Conservation (phyloP, 164 flowering plant species). For the Chloranthus sessilifolius region DNA sequence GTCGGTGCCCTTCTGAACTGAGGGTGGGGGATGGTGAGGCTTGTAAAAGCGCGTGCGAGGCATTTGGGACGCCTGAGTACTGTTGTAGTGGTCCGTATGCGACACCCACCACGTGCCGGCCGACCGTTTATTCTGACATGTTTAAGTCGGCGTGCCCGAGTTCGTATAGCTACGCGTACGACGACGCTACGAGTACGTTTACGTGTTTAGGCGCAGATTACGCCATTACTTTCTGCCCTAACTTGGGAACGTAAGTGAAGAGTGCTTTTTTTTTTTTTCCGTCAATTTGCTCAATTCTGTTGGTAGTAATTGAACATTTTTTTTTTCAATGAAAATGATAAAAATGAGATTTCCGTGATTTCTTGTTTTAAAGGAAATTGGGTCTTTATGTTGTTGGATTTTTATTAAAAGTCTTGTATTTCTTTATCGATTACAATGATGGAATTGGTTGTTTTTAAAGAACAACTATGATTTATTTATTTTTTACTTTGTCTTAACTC, state of each 20-base stretch:
- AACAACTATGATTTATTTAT: too few species aligned
- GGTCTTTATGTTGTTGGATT: background rate
- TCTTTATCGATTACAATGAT: background rate
- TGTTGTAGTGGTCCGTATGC: conserved; percentile 63
- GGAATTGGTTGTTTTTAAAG: too few species aligned
- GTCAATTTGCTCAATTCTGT: background rate
- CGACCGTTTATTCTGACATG: conserved; percentile 51
- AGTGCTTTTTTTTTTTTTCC: background rate
- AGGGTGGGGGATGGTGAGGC: conserved; percentile 34
- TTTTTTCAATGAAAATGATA: too few species aligned
- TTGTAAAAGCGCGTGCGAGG: conserved; percentile 74
- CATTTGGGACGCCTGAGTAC: conserved; percentile 52
- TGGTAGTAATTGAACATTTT: too few species aligned
- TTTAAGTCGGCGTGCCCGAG: conserved; percentile 60
- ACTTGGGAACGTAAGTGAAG: conserved; percentile 24
- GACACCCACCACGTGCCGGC: conserved; percentile 46
- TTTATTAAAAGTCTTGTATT: background rate
- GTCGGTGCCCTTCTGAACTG: conserved; percentile 36
- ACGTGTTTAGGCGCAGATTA: conserved; percentile 62
- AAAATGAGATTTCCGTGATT: background rate
- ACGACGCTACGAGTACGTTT: conserved; percentile 65
- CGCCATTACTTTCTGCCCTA: conserved; percentile 65
- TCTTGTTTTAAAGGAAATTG: background rate
- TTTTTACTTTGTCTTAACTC: too few species aligned
- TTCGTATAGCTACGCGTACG: conserved; percentile 66